These are phyloP conservation scores for Saccharomycopsis hybrid DNA, from an alignment of 1,139 yeast species.

Conservation along the genomic window DNA sequence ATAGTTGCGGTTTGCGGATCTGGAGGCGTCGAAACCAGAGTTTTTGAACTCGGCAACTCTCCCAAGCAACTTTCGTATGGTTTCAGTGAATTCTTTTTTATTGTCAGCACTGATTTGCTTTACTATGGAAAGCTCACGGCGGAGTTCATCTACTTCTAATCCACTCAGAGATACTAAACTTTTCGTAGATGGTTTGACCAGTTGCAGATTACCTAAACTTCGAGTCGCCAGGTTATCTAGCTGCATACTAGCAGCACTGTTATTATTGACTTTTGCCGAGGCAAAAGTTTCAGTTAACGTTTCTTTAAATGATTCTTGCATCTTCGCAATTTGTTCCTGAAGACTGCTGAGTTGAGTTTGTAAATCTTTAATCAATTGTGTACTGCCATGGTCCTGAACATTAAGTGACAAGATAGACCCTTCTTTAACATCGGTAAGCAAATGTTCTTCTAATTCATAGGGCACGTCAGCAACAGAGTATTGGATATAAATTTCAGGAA, in stretches of 20 bases:
- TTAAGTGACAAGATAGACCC: conserved; percentile 59
- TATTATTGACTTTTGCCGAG: no score
- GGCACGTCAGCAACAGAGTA: conserved; percentile 55
- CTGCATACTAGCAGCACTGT: background rate
- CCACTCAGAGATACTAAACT: background rate
- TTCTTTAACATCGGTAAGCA: conserved; percentile 49
- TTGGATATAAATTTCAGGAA: conserved; percentile 76
- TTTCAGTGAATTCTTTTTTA: conserved; percentile 36
- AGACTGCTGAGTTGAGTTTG: conserved; percentile 9
- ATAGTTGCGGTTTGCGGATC: conserved; percentile 50
- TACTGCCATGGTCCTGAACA: conserved; percentile 25
- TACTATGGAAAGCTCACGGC: conserved; percentile 56
- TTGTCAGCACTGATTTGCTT: conserved; percentile 51
- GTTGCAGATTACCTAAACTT: background rate
- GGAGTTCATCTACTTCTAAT: conserved; percentile 35
- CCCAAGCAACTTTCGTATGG: conserved; percentile 39
- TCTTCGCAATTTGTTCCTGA: conserved; percentile 2
- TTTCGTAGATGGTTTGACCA: background rate
- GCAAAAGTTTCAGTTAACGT: conserved; percentile 2
- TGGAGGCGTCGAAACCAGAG: conserved; percentile 29
- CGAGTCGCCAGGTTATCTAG: background rate
- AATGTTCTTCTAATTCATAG: conserved; percentile 73
- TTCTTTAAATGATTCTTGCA: conserved; percentile 6
- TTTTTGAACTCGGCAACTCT: conserved; percentile 46
- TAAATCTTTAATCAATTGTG: conserved; percentile 11